These are phyloP conservation scores for Dipodascus geniculatus DNA, from an alignment of 805 yeast genomes.

Conservation along the genomic window DNA sequence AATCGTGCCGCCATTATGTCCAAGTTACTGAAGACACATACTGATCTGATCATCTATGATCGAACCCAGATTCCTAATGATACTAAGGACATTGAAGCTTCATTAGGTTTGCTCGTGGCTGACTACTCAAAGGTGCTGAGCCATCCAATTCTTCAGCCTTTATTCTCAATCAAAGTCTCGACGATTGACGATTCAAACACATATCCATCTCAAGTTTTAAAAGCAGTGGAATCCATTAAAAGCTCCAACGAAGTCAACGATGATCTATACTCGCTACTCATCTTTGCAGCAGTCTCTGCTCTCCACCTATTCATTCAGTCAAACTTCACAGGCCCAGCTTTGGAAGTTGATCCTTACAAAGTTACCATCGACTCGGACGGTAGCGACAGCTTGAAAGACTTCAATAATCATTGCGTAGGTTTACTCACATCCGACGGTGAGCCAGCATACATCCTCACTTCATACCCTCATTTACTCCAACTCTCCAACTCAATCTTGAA, in stretches of 20 bases:
- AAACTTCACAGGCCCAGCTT: constrained; percentile 76
- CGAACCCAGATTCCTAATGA: neutral
- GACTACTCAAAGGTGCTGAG: neutral
- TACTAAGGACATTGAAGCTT: neutral
- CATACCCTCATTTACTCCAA: constrained; percentile 35
- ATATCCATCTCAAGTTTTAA: neutral
- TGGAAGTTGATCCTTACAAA: constrained; percentile 29
- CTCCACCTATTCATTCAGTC: constrained; percentile 61
- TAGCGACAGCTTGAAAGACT: neutral
- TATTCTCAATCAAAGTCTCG: neutral
- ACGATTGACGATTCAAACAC: neutral
- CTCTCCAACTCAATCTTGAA: constrained; percentile 32
- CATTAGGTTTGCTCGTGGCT: neutral
- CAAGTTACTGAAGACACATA: neutral
- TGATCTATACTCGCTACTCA: neutral
- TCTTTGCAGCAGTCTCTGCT: constrained; percentile 39
- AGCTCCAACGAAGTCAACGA: neutral
- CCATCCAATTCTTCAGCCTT: neutral
- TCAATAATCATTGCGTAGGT: constrained; percentile 22
- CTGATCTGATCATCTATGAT: neutral
- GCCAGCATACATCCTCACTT: constrained; percentile 50
- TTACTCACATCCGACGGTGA: constrained; percentile 53
- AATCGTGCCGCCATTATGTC: neutral
- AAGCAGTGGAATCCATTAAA: neutral
- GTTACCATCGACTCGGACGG: constrained; percentile 19